Evolutionary conservation across 805 yeast genomes (phyloP).

Genomic region (Tetrapisispora pingtungensis): DNA sequence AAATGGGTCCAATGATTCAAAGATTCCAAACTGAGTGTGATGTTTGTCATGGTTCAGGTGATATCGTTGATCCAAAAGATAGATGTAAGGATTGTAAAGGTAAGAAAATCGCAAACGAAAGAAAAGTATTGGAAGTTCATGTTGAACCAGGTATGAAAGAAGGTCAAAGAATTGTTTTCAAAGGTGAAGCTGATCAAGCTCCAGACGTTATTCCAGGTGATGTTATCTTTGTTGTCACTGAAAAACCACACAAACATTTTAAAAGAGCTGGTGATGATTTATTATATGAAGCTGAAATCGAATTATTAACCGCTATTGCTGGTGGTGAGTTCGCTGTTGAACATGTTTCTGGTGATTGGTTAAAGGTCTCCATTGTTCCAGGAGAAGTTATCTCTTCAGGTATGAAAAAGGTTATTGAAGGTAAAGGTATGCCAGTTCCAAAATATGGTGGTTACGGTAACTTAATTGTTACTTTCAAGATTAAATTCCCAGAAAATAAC

Average conservation of each 20-base stretch:
- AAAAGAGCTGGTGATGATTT: conserved; percentile 86
- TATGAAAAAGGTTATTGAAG: conserved; percentile 66
- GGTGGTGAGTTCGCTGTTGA: conserved; percentile 87
- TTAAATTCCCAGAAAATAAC: conserved; percentile 75
- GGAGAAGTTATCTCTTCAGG: conserved; percentile 93
- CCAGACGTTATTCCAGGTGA: conserved; percentile 95
- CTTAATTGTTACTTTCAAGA: conserved; percentile 72
- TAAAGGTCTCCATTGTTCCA: conserved; percentile 72
- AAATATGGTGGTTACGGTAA: conserved; percentile 85
- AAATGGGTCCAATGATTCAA: conserved; percentile 99
- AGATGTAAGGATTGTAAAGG: conserved; percentile 83
- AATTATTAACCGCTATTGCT: conserved; percentile 86
- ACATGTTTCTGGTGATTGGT: conserved; percentile 86
- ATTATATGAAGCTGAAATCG: conserved; percentile 75
- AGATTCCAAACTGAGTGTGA: conserved; percentile 94
- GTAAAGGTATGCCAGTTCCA: conserved; percentile 95
- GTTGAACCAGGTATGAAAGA: conserved; percentile 95
- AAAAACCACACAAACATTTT: conserved; percentile 76
- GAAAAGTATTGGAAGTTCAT: conserved; percentile 89
- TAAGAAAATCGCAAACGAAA: conserved; percentile 75
- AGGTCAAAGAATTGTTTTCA: conserved; percentile 82
- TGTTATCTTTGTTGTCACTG: conserved; percentile 83
- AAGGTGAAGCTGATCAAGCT: conserved; percentile 96
- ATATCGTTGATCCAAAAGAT: conserved; percentile 75
- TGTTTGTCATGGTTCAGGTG: conserved; percentile 87